phyloP scores from a whole-genome alignment of 805 yeast genomes.

The Metschnikowia vanudenii region DNA sequence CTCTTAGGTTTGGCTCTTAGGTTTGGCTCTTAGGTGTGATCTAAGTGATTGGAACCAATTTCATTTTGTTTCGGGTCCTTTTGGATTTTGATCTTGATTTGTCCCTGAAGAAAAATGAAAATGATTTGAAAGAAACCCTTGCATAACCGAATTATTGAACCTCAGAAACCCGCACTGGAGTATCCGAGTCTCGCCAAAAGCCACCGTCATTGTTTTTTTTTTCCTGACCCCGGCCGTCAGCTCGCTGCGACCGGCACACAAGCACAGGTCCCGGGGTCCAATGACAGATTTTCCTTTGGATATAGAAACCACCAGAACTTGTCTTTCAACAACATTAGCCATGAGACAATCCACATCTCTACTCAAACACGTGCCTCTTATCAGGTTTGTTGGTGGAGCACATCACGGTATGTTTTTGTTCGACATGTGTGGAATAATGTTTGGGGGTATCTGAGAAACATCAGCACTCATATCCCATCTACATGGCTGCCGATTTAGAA shows the following conservation, averaged over 20 bases:
- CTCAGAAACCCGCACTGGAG: too few species aligned
- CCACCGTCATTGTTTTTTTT: background rate
- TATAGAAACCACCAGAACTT: background rate
- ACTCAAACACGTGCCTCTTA: slow-evolving; percentile 60
- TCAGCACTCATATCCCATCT: too few species aligned
- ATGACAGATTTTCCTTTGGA: slow-evolving; percentile 5
- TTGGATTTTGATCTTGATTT: too few species aligned
- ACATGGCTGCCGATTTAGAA: background rate
- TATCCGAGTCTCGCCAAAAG: too few species aligned
- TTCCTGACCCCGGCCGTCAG: slow-evolving; percentile 1
- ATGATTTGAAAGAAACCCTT: too few species aligned
- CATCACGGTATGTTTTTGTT: slow-evolving; percentile 35
- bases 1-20: too few species aligned
- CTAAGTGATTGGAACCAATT: too few species aligned
- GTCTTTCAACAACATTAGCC: background rate
- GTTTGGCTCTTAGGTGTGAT: too few species aligned
- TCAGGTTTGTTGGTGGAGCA: slow-evolving; percentile 85
- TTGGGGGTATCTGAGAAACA: background rate
- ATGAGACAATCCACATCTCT: slow-evolving; percentile 37
- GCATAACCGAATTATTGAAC: too few species aligned
- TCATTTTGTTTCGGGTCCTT: too few species aligned
- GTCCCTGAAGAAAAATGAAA: too few species aligned
- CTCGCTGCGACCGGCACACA: slow-evolving; percentile 10
- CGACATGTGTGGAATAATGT: background rate
- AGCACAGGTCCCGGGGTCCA: slow-evolving; percentile 8